Evolutionary conservation across 768 basidiomycete genomes (phyloP).

Genomic region (Lentinula boryana): DNA sequence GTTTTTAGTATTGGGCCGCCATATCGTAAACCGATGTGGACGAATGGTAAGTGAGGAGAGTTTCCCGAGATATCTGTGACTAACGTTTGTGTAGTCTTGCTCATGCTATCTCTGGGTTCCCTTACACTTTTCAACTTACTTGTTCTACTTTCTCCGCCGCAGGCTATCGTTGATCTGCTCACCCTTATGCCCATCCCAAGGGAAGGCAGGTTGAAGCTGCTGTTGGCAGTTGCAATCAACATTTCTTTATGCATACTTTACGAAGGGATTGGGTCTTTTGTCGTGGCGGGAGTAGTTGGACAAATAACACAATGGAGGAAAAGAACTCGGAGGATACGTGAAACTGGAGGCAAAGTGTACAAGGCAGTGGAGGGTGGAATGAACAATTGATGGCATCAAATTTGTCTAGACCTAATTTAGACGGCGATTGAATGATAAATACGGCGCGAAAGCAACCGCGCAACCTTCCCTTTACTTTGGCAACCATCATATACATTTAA

Average conservation of each 20-base stretch:
- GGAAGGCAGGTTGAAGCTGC: constrained; percentile 62
- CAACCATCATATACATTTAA: constrained; percentile 12
- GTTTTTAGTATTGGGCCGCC: constrained; percentile 98
- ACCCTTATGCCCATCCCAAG: constrained; percentile 73
- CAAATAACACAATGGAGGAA: constrained; percentile 34
- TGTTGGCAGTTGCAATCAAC: constrained; percentile 64
- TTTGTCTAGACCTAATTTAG: neutral
- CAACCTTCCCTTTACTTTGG: neutral
- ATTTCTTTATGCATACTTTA: constrained; percentile 64
- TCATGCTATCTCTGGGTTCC: constrained; percentile 71
- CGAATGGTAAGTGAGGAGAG: constrained; percentile 63
- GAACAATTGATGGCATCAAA: constrained; percentile 15
- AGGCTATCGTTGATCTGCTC: constrained; percentile 51
- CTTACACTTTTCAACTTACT: constrained; percentile 71
- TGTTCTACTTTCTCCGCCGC: constrained; percentile 70
- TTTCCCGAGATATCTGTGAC: neutral
- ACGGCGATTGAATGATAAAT: neutral
- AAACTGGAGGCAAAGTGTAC: constrained; percentile 70
- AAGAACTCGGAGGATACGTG: constrained; percentile 36
- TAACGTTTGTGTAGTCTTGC: constrained; percentile 45
- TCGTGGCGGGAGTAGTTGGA: constrained; percentile 52
- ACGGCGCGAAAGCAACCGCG: neutral
- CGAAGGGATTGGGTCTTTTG: constrained; percentile 69
- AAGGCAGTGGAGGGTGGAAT: constrained; percentile 78
- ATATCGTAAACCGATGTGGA: constrained; percentile 91